Conservation (phyloP, 106 monocot species). For the Dioscorea dumetorum region DNA sequence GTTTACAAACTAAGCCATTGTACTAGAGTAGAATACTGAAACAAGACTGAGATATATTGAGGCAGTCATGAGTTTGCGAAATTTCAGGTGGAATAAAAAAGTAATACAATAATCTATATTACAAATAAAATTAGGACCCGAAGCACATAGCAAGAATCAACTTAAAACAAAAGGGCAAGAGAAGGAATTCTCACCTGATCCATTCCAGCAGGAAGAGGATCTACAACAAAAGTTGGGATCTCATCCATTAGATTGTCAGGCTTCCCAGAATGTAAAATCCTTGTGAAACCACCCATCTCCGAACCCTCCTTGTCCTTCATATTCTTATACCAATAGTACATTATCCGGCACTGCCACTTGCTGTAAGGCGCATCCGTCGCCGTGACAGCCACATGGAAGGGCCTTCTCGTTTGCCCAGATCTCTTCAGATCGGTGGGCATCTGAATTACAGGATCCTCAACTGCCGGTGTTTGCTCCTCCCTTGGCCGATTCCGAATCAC, state of each 20-base stretch:
- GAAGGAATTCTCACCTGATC: conserved; percentile 43
- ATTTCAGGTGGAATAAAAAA: too few species aligned
- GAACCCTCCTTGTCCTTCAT: conserved; percentile 22
- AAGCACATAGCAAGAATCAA: not conserved
- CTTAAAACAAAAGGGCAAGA: not conserved
- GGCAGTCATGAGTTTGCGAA: too few species aligned
- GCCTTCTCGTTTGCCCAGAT: conserved; percentile 8
- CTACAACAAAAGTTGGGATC: conserved; percentile 62
- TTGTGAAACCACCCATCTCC: conserved; percentile 79
- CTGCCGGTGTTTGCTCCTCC: not conserved
- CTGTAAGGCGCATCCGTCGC: conserved; percentile 59
- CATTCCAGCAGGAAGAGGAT: conserved; percentile 56
- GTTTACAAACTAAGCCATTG: too few species aligned
- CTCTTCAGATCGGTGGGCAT: conserved; percentile 23
- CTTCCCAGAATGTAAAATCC: conserved; percentile 64
- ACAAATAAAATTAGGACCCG: too few species aligned
- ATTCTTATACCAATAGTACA: conserved; percentile 83
- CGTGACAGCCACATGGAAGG: conserved; percentile 66
- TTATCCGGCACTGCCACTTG: conserved; percentile 76
- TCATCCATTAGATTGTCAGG: conserved; percentile 49
- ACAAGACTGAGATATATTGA: too few species aligned
- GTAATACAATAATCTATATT: too few species aligned
- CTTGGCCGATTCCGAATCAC: conserved; percentile 23
- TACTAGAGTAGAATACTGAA: too few species aligned
- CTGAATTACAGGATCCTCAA: conserved; percentile 22